Base-by-base conservation (phyloP, 768 basidiomycete species). In the Naganishia friedmannii region DNA sequence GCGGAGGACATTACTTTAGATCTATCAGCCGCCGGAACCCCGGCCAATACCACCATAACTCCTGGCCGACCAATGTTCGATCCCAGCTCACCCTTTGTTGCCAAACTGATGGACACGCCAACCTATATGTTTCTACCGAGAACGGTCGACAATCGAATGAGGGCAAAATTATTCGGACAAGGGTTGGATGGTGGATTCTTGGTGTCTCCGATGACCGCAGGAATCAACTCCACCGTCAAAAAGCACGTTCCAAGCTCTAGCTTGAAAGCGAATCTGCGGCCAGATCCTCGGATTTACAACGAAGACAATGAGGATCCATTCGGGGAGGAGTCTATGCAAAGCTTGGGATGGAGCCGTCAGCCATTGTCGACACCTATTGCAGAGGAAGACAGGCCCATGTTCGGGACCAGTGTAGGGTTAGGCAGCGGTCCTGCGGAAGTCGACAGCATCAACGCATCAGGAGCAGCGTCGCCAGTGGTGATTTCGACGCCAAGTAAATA, bases 161-260 rank as follows among this genome's bases (percentile, higher is more conserved):
- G 74, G 66, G 74, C 73, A 10, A 69, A 71, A 34, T 56, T 78
- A n/a, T 73, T 74, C 71, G 77, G 77, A 15, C 73, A 76, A 29
- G 77, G 77, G 1, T 69, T 57, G 42, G 72, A 77, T 57, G 77
- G 77, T 13, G 77, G 76, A 0, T 78, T 71, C 70, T 71, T 78
- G 56, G 75, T 75, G 26, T 72, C 71, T 29, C 77, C 77, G 17
- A 63, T 63, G 60, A 63, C 60, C 12, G 60, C 60, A 13, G 60
- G 60, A 4, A 26, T 63, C 39, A 37, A 45, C 28, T 63, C 60
- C 6, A 63, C 60, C 39, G 42, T 45, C 42, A 63, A 63, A 29
- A 63, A 63, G 19, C 60, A 63, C 28, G 15, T 23, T 9, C 17
- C 60, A 10, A 63, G 39, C 37, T 63, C 60, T 6, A 63, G 39